These are phyloP conservation scores for Erucastrum elatum DNA, from an alignment of 345 rosid genomes.

Conservation along the genomic window DNA sequence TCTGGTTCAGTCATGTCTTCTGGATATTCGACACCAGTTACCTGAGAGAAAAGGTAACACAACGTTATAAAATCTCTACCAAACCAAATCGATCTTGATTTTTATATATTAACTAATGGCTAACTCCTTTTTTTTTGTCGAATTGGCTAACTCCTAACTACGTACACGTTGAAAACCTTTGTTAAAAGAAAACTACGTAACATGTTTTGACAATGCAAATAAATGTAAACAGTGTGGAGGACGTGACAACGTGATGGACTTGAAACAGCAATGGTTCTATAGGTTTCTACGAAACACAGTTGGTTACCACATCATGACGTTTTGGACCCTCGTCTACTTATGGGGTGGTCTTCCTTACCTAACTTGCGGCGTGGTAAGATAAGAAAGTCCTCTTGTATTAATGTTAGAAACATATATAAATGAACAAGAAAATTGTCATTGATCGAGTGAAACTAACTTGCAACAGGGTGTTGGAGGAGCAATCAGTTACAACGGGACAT, in stretches of 20 bases:
- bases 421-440: background rate
- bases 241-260: constrained; percentile 73
- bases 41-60: constrained; percentile 51
- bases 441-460: constrained; percentile 25
- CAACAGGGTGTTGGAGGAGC: constrained; percentile 61
- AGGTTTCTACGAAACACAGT: constrained; percentile 56
- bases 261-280: constrained; percentile 74
- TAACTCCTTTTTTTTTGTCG: too few species aligned
- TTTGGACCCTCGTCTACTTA: constrained; percentile 52
- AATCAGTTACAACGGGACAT: constrained; percentile 67
- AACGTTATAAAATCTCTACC: background rate
- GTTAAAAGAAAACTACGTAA: background rate
- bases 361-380: constrained; percentile 83
- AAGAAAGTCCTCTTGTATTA: background rate
- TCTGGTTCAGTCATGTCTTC: constrained; percentile 76
- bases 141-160: too few species aligned
- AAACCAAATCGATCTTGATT: too few species aligned
- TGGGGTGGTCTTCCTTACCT: constrained; percentile 74
- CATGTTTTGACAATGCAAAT: background rate
- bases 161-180: background rate
- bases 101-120: too few species aligned
- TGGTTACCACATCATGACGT: constrained; percentile 57
- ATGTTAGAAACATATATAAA: background rate
- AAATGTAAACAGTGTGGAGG: constrained; percentile 37
- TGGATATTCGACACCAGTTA: constrained; percentile 67